Evolutionary conservation across 1,139 yeast genomes (phyloP), one percentile per base, ranked within the genome.

Genomic region (Taphrina communis): DNA sequence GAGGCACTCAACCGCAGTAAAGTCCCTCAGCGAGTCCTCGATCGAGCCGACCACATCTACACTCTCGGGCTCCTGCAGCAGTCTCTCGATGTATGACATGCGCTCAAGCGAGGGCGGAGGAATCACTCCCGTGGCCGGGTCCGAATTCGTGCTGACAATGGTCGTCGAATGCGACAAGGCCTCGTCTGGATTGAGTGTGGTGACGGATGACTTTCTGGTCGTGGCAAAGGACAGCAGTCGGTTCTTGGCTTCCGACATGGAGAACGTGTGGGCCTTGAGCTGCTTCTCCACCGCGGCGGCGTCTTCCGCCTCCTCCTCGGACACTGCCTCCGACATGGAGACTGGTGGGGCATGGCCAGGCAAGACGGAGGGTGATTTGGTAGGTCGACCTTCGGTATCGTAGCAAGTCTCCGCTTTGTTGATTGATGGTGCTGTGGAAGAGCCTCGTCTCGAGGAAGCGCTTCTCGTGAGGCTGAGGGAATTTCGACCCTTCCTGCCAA

Each of bases 21-120:
- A 70, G 38, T 66, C 66, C 19, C 60, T 35, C 38, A 70, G 42
- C 48, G 72, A 70, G 41, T 70, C 72, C 25, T 66, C 68, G 9
- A 70, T 48, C n/a, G 65, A 52, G 17, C 63, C 68, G n/a, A 35
- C 17, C 38, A 41, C 19, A 35, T 65, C 63, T 21, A 42, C 44
- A 3, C n/a, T 21, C 39, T 63, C 61, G 14, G 59, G 44, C 55
- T 63, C 67, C 39, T 39, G 53, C 61, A 63, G 38, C 8, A 63
- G 50, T 41, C 57, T 38, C 14, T 63, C 55, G 39, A 63, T 63
- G 42, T 63, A 57, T 35, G 39, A 39, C 52, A 63, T 25, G 12
- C 67, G 42, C 41, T 55, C 61, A 2, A 39, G 48, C 14, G 67
- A 63, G 5, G 67, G 56, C 3, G 61, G 48, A 11, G 67, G 67